Evolutionary conservation across 2,329 filamentous ascomycete species (phyloP).

Genomic region (Aspergillus viridinutans): DNA sequence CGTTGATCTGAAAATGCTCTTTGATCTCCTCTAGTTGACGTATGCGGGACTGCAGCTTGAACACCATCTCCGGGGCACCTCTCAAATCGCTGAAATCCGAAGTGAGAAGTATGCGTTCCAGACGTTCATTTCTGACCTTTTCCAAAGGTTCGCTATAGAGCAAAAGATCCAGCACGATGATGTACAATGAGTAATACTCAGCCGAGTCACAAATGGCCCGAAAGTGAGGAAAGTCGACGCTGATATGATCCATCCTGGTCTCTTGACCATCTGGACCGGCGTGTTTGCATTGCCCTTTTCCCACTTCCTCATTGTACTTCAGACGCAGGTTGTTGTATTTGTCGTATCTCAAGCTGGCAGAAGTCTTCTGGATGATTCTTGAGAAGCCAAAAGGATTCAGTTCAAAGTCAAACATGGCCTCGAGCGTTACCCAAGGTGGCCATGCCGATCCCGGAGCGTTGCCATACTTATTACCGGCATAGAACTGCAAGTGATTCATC

Average conservation of each 20-base stretch:
- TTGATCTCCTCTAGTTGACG: conserved; percentile 95
- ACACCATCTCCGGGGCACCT: conserved; percentile 89
- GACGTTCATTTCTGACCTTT: conserved; percentile 89
- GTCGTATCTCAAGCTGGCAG: conserved; percentile 88
- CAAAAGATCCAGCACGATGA: conserved; percentile 92
- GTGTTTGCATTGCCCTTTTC: conserved; percentile 53
- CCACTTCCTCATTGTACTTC: conserved; percentile 94
- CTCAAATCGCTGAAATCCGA: conserved; percentile 97
- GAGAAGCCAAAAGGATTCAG: conserved; percentile 96
- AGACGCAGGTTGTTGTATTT: conserved; percentile 96
- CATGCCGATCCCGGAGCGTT: conserved; percentile 78
- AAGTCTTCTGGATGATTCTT: conserved; percentile 93
- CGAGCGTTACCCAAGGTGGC: conserved; percentile 97
- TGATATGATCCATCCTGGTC: conserved; percentile 88
- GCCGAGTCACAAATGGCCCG: conserved; percentile 94
- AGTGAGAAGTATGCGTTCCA: conserved; percentile 98
- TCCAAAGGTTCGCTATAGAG: conserved; percentile 95
- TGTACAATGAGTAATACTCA: conserved; percentile 97
- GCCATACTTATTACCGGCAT: conserved; percentile 90
- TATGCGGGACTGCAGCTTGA: conserved; percentile 85
- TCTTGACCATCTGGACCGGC: conserved; percentile 51
- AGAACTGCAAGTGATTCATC: conserved; percentile 80
- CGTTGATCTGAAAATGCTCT: conserved; percentile 88
- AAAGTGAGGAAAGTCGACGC: conserved; percentile 92
- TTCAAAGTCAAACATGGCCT: conserved; percentile 97